phyloP scores from a whole-genome alignment of 2,329 filamentous ascomycete species.

The Plectosphaerella cucumerina region DNA sequence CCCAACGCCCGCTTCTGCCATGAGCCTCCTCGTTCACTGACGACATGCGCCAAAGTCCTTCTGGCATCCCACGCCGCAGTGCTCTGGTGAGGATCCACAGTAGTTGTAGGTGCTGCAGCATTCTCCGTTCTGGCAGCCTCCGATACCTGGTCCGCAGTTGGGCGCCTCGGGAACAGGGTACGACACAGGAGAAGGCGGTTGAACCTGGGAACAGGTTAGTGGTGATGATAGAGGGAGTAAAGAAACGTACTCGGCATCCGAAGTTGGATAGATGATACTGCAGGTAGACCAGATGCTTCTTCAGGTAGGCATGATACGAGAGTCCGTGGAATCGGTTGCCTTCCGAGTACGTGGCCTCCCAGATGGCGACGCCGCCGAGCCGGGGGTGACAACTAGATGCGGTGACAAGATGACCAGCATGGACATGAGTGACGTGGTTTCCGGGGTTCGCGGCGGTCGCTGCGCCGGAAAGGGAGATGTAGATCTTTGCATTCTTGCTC shows the following conservation, averaged over 20 bases:
- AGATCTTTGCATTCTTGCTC: conserved; percentile 21
- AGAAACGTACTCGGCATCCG: too few relatives aligned
- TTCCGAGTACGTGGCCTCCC: conserved; percentile 20
- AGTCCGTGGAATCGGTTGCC: conserved; percentile 3
- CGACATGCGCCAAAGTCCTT: conserved; percentile 12
- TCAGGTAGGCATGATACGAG: neutral
- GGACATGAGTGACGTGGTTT: conserved; percentile 16
- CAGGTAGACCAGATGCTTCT: neutral
- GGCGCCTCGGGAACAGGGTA: neutral
- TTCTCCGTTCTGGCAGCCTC: conserved; percentile 4
- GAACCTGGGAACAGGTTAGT: neutral
- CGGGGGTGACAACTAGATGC: conserved; percentile 17
- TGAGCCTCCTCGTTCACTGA: too few relatives aligned
- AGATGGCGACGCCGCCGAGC: conserved; percentile 25
- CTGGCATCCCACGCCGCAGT: conserved; percentile 13
- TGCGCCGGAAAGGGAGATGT: conserved; percentile 24
- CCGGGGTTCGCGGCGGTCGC: conserved; percentile 14
- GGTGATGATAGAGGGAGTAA: too few relatives aligned
- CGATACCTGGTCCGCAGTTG: conserved; percentile 5
- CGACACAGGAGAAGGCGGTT: neutral
- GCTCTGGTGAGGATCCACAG: conserved; percentile 9
- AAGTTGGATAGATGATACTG: neutral
- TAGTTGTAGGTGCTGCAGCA: conserved; percentile 14
- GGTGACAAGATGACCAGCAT: conserved; percentile 18
- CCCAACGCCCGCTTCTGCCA: too few relatives aligned